These are phyloP conservation scores for Metarhizium album DNA, from an alignment of 2,329 filamentous ascomycete genomes.

Conservation along the genomic window DNA sequence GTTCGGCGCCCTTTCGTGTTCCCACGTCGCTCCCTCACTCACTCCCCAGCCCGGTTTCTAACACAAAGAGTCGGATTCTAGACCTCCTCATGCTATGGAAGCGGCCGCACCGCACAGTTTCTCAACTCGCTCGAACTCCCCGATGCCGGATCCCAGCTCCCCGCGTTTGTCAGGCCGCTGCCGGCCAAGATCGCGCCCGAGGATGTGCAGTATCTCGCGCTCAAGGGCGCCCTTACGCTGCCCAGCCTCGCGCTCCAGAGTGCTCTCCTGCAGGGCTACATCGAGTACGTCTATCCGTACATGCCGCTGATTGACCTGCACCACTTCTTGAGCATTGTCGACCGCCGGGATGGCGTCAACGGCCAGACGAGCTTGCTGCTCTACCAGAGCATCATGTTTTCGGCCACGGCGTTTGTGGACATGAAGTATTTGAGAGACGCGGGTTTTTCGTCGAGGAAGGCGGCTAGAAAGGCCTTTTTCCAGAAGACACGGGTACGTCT, in stretches of 20 bases:
- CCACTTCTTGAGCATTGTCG: slow-evolving; percentile 49
- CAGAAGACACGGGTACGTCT: slow-evolving; percentile 67
- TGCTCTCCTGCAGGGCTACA: slow-evolving; percentile 69
- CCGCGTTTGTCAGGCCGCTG: slow-evolving; percentile 66
- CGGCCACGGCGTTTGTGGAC: slow-evolving; percentile 79
- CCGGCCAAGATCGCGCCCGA: slow-evolving; percentile 67
- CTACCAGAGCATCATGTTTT: slow-evolving; percentile 93
- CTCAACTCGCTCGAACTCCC: slow-evolving; percentile 37
- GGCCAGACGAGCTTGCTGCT: slow-evolving; percentile 73
- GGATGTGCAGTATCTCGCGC: slow-evolving; percentile 71
- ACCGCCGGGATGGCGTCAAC: slow-evolving; percentile 54
- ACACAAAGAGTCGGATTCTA: background rate
- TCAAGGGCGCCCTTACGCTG: slow-evolving; percentile 75
- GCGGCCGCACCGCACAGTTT: slow-evolving; percentile 31
- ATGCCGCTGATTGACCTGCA: slow-evolving; percentile 76
- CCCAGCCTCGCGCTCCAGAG: slow-evolving; percentile 62
- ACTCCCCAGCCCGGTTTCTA: background rate
- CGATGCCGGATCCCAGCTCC: slow-evolving; percentile 37
- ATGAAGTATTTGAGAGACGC: slow-evolving; percentile 64
- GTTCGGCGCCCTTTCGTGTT: background rate
- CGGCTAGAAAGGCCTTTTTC: slow-evolving; percentile 80
- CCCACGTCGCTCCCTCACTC: slow-evolving; percentile 12
- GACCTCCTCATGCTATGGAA: slow-evolving; percentile 18
- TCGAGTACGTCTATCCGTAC: slow-evolving; percentile 86
- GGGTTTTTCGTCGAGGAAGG: slow-evolving; percentile 68